phyloP scores from a whole-genome alignment of 1,284 basidiomycete genomes.

The Heterobasidion irregulare region DNA sequence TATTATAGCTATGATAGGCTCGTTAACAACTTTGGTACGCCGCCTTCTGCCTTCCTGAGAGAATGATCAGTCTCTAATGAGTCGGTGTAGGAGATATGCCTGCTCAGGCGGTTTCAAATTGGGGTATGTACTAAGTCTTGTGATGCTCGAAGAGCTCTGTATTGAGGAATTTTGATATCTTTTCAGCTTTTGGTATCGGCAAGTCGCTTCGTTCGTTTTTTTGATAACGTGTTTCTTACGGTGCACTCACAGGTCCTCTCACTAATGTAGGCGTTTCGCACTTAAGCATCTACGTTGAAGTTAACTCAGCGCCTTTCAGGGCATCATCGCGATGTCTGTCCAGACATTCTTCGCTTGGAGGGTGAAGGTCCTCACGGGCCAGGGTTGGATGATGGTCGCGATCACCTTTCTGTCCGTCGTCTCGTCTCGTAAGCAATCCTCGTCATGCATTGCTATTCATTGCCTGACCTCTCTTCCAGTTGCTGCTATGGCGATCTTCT shows the following conservation, averaged over 20 bases:
- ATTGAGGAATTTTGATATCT: too few relatives aligned
- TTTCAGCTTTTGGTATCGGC: neutral
- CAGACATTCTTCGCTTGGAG: slow-evolving; percentile 1
- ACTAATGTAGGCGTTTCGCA: neutral
- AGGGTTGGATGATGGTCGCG: neutral
- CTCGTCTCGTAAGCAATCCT: neutral
- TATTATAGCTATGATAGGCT: neutral
- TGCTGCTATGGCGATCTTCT: neutral
- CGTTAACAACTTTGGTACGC: neutral
- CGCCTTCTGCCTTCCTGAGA: neutral
- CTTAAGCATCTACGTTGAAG: neutral
- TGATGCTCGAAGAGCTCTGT: too few relatives aligned
- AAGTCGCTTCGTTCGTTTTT: neutral
- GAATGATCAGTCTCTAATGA: too few relatives aligned
- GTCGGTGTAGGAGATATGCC: neutral
- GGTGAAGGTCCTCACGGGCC: neutral
- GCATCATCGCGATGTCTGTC: neutral
- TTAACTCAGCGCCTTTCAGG: neutral
- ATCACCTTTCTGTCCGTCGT: neutral
- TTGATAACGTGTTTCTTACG: too few relatives aligned
- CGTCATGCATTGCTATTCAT: neutral
- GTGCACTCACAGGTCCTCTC: neutral
- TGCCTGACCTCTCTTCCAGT: neutral
- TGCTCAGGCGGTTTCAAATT: neutral
- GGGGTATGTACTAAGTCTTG: neutral